A percentile compares a stretch with the other conserved stretches of the same genome.
phyloP scores from a whole-genome alignment of 345 rosid genomes.

The Eucalyptus sp. region DNA sequence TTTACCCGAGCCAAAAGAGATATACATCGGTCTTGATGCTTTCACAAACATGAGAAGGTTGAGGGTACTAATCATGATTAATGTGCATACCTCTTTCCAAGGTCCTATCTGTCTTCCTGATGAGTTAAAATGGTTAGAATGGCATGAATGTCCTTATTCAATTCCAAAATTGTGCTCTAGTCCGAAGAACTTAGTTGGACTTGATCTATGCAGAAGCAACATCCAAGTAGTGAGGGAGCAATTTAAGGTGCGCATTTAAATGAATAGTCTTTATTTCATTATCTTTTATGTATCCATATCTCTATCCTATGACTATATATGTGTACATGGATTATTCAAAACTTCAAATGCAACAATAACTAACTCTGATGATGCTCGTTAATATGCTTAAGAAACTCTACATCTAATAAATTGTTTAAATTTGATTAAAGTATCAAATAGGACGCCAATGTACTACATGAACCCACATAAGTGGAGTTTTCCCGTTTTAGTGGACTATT shows the following conservation, averaged over 20 bases:
- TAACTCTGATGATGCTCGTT: too few species aligned
- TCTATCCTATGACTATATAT: too few species aligned
- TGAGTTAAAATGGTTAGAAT: background rate
- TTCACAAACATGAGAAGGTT: background rate
- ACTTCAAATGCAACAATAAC: too few species aligned
- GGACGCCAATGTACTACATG: too few species aligned
- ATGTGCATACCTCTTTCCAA: background rate
- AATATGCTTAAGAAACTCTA: too few species aligned
- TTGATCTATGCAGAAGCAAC: accelerated
- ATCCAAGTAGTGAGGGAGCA: background rate
- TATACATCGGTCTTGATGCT: accelerated
- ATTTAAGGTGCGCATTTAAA: background rate
- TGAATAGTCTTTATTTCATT: too few species aligned
- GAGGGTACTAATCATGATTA: background rate
- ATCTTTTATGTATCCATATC: too few species aligned
- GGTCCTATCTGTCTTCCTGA: background rate
- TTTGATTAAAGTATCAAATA: too few species aligned
- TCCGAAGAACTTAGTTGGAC: background rate
- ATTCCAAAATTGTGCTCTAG: accelerated
- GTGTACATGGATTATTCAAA: too few species aligned
- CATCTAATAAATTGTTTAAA: too few species aligned
- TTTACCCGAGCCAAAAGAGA: accelerated
- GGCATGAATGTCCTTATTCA: background rate
- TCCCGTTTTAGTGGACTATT: too few species aligned
- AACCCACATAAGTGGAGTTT: too few species aligned